Evolutionary conservation across 2,329 filamentous ascomycete species (phyloP).

Genomic region (Diaporthe nobilis): DNA sequence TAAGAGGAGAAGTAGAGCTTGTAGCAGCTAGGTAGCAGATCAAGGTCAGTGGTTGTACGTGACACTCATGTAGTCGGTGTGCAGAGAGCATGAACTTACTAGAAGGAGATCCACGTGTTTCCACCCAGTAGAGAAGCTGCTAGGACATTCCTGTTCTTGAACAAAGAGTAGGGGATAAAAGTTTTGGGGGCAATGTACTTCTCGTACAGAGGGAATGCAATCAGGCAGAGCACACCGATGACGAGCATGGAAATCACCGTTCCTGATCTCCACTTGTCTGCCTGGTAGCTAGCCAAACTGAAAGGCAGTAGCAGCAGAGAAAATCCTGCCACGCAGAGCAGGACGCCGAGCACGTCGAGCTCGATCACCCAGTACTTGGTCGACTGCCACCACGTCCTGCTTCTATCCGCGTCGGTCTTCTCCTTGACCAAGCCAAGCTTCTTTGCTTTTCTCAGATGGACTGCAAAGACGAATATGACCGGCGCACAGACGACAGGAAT

Average conservation of each 20-base stretch:
- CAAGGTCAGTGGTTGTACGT: background rate
- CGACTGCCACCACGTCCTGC: conserved; percentile 16
- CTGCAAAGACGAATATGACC: conserved; percentile 16
- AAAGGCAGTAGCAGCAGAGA: conserved; percentile 30
- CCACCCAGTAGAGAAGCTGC: conserved; percentile 27
- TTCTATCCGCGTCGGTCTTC: background rate
- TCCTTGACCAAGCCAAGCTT: conserved; percentile 8
- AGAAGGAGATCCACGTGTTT: conserved; percentile 27
- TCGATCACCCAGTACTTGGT: conserved; percentile 19
- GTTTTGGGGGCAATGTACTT: conserved; percentile 25
- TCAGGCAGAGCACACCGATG: conserved; percentile 17
- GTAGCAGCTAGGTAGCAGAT: background rate
- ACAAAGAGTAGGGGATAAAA: conserved; percentile 21
- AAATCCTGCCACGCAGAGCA: conserved; percentile 26
- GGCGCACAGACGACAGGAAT: conserved; percentile 18
- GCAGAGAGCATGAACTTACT: background rate
- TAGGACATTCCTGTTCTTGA: conserved; percentile 34
- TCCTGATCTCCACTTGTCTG: conserved; percentile 30
- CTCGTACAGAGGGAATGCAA: conserved; percentile 15
- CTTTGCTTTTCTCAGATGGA: conserved; percentile 20
- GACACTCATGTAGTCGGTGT: background rate
- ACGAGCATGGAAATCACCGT: conserved; percentile 29
- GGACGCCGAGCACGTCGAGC: conserved; percentile 10
- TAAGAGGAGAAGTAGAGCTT: conserved; percentile 34
- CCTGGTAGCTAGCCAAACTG: conserved; percentile 36